These are phyloP conservation scores for Mycena galericulata DNA, from an alignment of 768 basidiomycete species.

Conservation along the genomic window DNA sequence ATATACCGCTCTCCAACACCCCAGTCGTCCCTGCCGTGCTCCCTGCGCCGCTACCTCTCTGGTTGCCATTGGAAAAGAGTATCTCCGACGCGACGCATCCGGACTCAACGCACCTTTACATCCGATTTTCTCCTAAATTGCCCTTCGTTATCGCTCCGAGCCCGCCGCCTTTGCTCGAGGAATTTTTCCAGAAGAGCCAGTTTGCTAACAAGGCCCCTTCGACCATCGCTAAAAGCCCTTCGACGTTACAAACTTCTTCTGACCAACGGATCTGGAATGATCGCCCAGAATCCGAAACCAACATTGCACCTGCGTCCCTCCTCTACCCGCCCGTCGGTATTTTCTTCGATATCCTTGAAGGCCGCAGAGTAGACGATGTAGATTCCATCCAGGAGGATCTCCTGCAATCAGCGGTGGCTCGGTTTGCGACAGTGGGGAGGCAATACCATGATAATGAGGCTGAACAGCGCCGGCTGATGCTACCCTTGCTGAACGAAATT, in stretches of 20 bases:
- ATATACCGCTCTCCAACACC: too few species aligned
- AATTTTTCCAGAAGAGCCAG: neutral
- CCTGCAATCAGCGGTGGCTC: neutral
- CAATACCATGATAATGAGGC: neutral
- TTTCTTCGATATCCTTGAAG: neutral
- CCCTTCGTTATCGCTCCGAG: too few species aligned
- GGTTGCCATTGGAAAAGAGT: too few species aligned
- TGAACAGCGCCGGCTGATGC: neutral
- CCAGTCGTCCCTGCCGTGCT: neutral
- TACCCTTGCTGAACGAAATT: neutral
- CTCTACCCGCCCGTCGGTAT: neutral
- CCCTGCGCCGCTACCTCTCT: too few species aligned
- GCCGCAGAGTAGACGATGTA: neutral
- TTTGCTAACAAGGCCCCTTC: neutral
- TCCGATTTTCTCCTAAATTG: too few species aligned
- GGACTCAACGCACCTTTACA: too few species aligned
- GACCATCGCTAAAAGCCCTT: neutral
- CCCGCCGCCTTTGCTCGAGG: too few species aligned
- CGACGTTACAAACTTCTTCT: neutral
- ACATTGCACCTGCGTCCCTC: neutral
- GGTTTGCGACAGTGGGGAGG: neutral
- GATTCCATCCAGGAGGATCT: neutral
- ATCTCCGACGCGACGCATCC: too few species aligned
- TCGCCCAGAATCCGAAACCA: neutral
- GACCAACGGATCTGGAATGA: neutral